phyloP scores from a whole-genome alignment of 2,329 filamentous ascomycete genomes.

The Chalaropsis ovoidea region DNA sequence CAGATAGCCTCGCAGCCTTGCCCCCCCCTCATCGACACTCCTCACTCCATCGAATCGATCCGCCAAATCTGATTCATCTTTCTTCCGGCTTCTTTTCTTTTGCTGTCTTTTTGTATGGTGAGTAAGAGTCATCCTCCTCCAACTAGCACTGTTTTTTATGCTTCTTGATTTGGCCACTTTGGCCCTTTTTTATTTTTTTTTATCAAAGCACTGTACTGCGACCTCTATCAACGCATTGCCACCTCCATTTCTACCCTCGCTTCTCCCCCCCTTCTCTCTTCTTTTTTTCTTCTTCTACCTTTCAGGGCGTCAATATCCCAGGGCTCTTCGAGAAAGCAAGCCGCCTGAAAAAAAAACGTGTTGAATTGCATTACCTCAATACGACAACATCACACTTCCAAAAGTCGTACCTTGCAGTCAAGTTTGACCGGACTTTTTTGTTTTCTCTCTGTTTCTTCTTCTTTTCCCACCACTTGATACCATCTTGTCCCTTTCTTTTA shows the following conservation, averaged over 20 bases:
- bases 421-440: background rate
- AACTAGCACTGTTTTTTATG: background rate
- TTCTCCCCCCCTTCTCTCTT: background rate
- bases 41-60: no score
- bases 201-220: background rate
- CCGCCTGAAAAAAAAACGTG: background rate
- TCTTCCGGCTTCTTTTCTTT: background rate
- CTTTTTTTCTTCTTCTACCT: background rate
- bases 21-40: background rate
- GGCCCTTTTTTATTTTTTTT: background rate
- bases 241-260: slow-evolving; percentile 3
- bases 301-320: slow-evolving; percentile 10
- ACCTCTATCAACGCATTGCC: background rate
- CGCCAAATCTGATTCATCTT: background rate
- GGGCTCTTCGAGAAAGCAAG: background rate
- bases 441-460: background rate
- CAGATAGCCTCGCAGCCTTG: background rate
- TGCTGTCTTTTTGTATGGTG: background rate
- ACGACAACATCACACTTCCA: background rate
- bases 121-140: slow-evolving; percentile 2
- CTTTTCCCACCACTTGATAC: background rate
- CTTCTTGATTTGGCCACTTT: slow-evolving; percentile 5
- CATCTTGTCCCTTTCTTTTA: background rate
- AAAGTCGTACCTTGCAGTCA: background rate
- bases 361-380: background rate